Evolutionary conservation across 2,329 filamentous ascomycete species (phyloP).

Genomic region (Colletotrichum zoysiae): DNA sequence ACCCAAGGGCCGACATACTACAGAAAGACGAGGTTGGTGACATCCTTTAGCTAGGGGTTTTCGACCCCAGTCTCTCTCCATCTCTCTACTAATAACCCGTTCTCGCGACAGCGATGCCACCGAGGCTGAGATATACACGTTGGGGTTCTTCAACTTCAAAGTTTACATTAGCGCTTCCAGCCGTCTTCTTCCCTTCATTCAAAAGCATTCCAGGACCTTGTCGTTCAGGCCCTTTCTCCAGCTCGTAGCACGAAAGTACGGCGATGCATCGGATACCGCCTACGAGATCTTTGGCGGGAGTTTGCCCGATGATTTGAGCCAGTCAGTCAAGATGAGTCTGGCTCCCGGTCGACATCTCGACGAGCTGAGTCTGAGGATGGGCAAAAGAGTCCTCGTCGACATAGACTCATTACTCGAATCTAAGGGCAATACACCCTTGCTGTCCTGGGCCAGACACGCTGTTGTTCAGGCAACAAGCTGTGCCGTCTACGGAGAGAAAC

Average conservation of each 20-base stretch:
- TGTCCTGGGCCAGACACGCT: constrained; percentile 35
- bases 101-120: constrained; percentile 5
- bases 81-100: neutral
- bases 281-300: constrained; percentile 27
- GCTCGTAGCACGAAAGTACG: constrained; percentile 29
- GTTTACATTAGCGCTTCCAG: constrained; percentile 47
- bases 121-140: constrained; percentile 47
- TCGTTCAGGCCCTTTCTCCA: constrained; percentile 49
- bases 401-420: constrained; percentile 25
- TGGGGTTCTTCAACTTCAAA: constrained; percentile 47
- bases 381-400: constrained; percentile 25
- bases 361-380: constrained; percentile 42
- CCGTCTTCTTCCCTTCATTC: constrained; percentile 46
- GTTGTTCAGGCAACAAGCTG: constrained; percentile 40
- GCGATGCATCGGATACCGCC: constrained; percentile 35
- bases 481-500: constrained; percentile 38
- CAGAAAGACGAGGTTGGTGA: constrained; percentile 27
- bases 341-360: constrained; percentile 41
- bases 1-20: constrained; percentile 30
- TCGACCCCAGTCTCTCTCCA: too few relatives aligned
- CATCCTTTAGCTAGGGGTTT: neutral
- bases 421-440: constrained; percentile 19
- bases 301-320: constrained; percentile 31
- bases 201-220: constrained; percentile 44
- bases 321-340: constrained; percentile 28